Evolutionary conservation across 345 rosid species (phyloP).

Genomic region (Abelmoschus esculentus): DNA sequence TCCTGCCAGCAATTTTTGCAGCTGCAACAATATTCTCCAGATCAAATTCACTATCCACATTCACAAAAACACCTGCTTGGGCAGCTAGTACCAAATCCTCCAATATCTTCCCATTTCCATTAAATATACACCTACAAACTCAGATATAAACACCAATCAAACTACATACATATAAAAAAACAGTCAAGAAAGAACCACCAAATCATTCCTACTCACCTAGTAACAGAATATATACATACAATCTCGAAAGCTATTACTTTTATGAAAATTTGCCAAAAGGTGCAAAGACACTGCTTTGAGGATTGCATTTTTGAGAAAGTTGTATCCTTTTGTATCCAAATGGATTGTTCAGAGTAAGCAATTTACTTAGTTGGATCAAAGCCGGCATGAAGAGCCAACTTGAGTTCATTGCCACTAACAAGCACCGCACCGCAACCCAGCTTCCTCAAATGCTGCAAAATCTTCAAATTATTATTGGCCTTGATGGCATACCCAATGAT

Average conservation of each 20-base stretch:
- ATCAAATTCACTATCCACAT: slow-evolving; percentile 94
- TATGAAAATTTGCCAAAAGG: too few relatives aligned
- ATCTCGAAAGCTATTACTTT: too few relatives aligned
- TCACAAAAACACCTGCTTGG: slow-evolving; percentile 86
- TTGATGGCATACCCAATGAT: too few relatives aligned
- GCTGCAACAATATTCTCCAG: slow-evolving; percentile 81
- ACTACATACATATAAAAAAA: neutral
- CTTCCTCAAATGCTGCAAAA: slow-evolving; percentile 86
- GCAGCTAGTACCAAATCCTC: slow-evolving; percentile 95
- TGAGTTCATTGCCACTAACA: slow-evolving; percentile 94
- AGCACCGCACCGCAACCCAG: slow-evolving; percentile 93
- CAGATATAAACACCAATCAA: slow-evolving; percentile 4
- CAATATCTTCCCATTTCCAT: slow-evolving; percentile 87
- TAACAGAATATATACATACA: neutral
- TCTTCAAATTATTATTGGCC: too few relatives aligned
- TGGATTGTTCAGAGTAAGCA: neutral
- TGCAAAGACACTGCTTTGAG: neutral
- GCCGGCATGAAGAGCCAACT: slow-evolving; percentile 79
- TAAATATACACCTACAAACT: slow-evolving; percentile 73
- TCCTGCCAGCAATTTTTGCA: slow-evolving; percentile 74
- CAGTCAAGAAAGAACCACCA: neutral
- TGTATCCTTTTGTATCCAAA: neutral
- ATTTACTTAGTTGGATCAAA: slow-evolving; percentile 80
- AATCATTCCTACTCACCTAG: neutral
- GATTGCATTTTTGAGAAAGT: too few relatives aligned